Conservation (phyloP, 192 early-diverging fungal species). For the Backusella circina region DNA sequence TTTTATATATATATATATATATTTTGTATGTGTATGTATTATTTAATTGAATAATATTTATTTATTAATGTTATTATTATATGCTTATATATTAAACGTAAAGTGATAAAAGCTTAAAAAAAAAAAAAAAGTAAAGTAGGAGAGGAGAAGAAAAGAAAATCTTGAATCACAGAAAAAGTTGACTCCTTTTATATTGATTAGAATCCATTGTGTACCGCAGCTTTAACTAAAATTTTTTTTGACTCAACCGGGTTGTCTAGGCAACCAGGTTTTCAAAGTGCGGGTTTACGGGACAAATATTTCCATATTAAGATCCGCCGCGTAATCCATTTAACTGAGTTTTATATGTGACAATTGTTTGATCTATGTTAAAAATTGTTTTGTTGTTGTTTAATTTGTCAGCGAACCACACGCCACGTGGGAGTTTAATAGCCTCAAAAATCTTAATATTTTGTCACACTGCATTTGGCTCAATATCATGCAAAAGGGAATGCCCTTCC, state of each 20-base stretch:
- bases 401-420: neutral
- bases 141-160: neutral
- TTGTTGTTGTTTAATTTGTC: neutral
- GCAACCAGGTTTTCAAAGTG: neutral
- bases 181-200: neutral
- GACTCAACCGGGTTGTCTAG: neutral
- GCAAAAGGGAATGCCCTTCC: neutral
- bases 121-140: neutral
- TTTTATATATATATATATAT: neutral
- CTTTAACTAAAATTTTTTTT: neutral
- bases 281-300: neutral
- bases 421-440: slow-evolving; percentile 1
- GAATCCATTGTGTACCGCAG: neutral
- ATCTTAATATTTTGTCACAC: neutral
- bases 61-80: neutral
- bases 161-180: neutral
- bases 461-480: neutral
- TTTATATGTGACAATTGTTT: slow-evolving; percentile 1
- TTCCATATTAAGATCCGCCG: neutral
- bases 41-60: neutral
- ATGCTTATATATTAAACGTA: neutral
- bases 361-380: neutral
- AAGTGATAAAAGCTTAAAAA: neutral
- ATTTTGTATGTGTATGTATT: neutral
- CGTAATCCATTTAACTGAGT: neutral